Base-by-base conservation (phyloP, 148 eudicot species). In the Persicaria tinctoria region DNA sequence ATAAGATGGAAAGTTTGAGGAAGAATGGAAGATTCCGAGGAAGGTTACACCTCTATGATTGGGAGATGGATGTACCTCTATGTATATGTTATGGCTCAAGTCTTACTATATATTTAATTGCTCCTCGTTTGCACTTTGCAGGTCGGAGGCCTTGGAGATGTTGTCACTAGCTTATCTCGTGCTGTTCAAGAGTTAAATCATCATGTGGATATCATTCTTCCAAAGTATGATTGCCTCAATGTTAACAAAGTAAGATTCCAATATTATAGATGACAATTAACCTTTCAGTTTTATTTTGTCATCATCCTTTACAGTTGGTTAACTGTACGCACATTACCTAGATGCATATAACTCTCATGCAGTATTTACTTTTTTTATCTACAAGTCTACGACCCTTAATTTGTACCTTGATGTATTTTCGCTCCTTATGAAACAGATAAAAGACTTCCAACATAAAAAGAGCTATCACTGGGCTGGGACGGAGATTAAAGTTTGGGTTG, bases 81-180 rank as follows among this genome's bases (percentile, higher is more conserved):
- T 50, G 53, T 50, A 50, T 49, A 49, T 49, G 51, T 49, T 7
- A 49, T 49, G 51, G 11, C 11, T 49, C 11, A 11, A 49, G 51
- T 49, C 5, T 49, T 49, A 23, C 51, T 49, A 49, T 49, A 49
- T 50, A 50, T 50, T 50, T 50, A 50, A 50, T 50, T 50, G 53
- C 53, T 50, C 11, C 12, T 6, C 9, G 53, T 50, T 50, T 50
- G 9, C 53, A 50, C 66, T 60, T 78, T 85, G 73, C 85, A 94
- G 98, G 99, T 95, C 68, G 99, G 99, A 78, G 99, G 99, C 73
- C 97, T 95, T 79, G 99, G 99, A 79, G 99, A 95, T 80, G 94
- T 95, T 77, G 99, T 95, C 50, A 92, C 99, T 72, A 92, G 97
- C 84, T 93, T 95, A 80, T 95, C 97, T 46, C 93, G 97, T 78